phyloP scores from a whole-genome alignment of 2,329 filamentous ascomycete species.

The Neophaeococcomyces aloes region DNA sequence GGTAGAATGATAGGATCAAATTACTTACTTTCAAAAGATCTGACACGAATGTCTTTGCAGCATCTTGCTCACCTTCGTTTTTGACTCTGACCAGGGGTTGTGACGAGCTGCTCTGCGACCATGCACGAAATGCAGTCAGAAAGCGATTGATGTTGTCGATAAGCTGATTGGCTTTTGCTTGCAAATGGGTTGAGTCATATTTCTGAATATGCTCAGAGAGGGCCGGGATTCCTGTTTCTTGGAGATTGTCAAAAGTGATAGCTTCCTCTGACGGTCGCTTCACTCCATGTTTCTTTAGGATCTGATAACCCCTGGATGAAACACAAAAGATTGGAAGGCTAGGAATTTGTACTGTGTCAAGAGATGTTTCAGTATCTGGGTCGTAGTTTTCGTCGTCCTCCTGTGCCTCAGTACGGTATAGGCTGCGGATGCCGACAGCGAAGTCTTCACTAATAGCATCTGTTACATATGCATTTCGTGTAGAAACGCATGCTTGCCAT shows the following conservation, averaged over 20 bases:
- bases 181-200: too few species aligned
- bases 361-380: constrained; percentile 43
- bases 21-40: constrained; percentile 45
- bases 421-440: constrained; percentile 48
- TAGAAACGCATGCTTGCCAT: constrained; percentile 45
- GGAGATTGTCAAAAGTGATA: too few species aligned
- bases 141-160: too few species aligned
- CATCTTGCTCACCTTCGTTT: constrained; percentile 43
- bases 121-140: too few species aligned
- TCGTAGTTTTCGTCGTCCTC: constrained; percentile 44
- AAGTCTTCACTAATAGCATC: constrained; percentile 48
- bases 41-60: constrained; percentile 46
- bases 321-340: constrained; percentile 55
- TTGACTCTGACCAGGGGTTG: too few species aligned
- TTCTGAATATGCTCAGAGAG: too few species aligned
- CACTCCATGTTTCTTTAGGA: too few species aligned
- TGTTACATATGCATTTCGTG: constrained; percentile 48
- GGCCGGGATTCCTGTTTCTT: too few species aligned
- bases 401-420: constrained; percentile 47
- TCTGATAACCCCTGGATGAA: too few species aligned
- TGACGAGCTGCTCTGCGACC: too few species aligned
- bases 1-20: constrained; percentile 51
- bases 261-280: too few species aligned
- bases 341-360: constrained; percentile 48
- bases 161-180: too few species aligned